A percentile compares a stretch with the other conserved stretches of the same genome.
phyloP scores from a whole-genome alignment of 2,329 filamentous ascomycete species.

The Fusarium albosuccineum region DNA sequence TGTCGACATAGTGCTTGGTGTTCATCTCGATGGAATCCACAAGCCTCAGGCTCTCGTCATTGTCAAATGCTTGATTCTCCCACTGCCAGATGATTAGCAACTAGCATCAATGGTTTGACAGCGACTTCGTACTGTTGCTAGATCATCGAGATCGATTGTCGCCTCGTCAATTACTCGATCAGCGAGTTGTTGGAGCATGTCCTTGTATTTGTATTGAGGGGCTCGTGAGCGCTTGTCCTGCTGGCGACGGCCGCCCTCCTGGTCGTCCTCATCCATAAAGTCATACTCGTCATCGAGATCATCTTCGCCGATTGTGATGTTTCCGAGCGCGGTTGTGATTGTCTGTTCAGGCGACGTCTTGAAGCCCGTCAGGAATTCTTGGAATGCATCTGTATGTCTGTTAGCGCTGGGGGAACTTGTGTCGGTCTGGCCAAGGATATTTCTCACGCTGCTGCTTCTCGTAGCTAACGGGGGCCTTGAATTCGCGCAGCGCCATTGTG shows the following conservation, averaged over 20 bases:
- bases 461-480: conserved; percentile 86
- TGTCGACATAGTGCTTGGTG: conserved; percentile 94
- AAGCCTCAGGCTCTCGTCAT: conserved; percentile 76
- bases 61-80: conserved; percentile 70
- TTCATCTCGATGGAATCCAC: conserved; percentile 90
- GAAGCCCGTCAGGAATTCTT: conserved; percentile 89
- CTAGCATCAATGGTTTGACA: background rate
- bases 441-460: conserved; percentile 82
- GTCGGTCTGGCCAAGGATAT: conserved; percentile 6
- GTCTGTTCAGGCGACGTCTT: conserved; percentile 80
- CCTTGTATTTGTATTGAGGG: conserved; percentile 88
- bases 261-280: conserved; percentile 87
- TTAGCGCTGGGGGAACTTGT: conserved; percentile 45
- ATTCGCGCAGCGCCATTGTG: conserved; percentile 87
- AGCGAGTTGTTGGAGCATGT: conserved; percentile 87
- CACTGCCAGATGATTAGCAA: conserved; percentile 66
- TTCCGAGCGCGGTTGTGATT: conserved; percentile 84
- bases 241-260: conserved; percentile 64
- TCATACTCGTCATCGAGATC: conserved; percentile 91
- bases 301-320: conserved; percentile 88
- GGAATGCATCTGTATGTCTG: conserved; percentile 75
- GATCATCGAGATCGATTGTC: conserved; percentile 88
- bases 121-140: conserved; percentile 72
- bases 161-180: conserved; percentile 84
- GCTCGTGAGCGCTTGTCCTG: conserved; percentile 62